Conservation (phyloP, 1,284 basidiomycete genomes). For the Austroboletus niveus region DNA sequence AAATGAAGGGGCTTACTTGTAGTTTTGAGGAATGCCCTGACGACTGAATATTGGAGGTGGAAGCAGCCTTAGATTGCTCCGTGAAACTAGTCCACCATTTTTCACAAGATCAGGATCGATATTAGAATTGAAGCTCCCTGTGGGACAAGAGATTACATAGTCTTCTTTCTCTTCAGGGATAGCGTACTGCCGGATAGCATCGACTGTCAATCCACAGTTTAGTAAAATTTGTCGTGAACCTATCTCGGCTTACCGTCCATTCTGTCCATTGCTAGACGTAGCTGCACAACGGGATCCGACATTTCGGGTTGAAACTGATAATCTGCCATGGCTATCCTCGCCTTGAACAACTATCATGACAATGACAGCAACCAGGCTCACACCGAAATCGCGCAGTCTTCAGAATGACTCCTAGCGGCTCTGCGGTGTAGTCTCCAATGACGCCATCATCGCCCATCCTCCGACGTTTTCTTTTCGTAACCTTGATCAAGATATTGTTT, state of each 20-base stretch:
- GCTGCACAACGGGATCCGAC: slow-evolving; percentile 64
- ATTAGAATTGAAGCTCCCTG: slow-evolving; percentile 26
- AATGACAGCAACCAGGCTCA: slow-evolving; percentile 38
- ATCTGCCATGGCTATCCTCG: slow-evolving; percentile 80
- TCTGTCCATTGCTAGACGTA: slow-evolving; percentile 70
- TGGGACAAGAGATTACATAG: slow-evolving; percentile 40
- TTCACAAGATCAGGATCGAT: slow-evolving; percentile 35
- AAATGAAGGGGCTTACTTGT: slow-evolving; percentile 51
- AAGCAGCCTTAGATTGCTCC: slow-evolving; percentile 67
- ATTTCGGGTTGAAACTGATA: slow-evolving; percentile 81
- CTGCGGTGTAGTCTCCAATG: slow-evolving; percentile 75
- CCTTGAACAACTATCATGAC: slow-evolving; percentile 1
- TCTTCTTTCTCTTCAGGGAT: slow-evolving; percentile 69
- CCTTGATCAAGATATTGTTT: slow-evolving; percentile 78
- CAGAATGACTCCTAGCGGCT: slow-evolving; percentile 72
- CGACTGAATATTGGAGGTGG: slow-evolving; percentile 85
- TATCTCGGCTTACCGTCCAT: slow-evolving; percentile 65
- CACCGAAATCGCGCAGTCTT: slow-evolving; percentile 90
- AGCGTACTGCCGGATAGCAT: slow-evolving; percentile 65
- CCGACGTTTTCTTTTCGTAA: slow-evolving; percentile 68
- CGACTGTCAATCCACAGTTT: slow-evolving; percentile 47
- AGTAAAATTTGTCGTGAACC: slow-evolving; percentile 5
- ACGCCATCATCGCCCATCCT: slow-evolving; percentile 34
- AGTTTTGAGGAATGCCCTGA: slow-evolving; percentile 72
- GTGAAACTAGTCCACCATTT: slow-evolving; percentile 19